phyloP scores from a whole-genome alignment of 441 rosid species.

The Breynia disticha region DNA sequence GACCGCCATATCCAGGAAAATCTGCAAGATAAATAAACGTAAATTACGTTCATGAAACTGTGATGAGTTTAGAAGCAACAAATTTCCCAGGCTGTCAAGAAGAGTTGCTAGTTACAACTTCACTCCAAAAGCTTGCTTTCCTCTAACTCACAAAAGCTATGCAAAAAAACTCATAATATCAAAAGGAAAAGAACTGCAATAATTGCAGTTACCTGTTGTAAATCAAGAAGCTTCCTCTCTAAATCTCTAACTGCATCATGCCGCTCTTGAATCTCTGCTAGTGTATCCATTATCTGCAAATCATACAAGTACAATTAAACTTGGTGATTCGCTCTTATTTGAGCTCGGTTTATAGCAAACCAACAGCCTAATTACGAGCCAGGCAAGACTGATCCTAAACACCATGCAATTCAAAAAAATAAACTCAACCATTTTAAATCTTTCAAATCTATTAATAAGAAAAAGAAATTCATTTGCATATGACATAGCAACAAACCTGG shows the following conservation, averaged over 20 bases:
- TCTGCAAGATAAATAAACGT: constrained; percentile 30
- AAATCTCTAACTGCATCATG: constrained; percentile 88
- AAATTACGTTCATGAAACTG: background rate
- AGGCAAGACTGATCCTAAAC: no score
- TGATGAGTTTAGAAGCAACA: no score
- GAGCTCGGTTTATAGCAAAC: background rate
- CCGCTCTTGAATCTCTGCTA: constrained; percentile 99
- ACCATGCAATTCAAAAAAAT: no score
- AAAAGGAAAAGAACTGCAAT: background rate
- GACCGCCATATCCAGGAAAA: constrained; percentile 94
- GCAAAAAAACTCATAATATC: background rate
- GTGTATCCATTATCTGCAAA: constrained; percentile 82
- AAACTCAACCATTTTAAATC: background rate
- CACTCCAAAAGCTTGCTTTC: no score
- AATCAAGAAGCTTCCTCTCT: constrained; percentile 80
- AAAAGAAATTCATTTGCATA: constrained; percentile 7
- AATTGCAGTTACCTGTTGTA: constrained; percentile 67
- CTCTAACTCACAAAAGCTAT: background rate
- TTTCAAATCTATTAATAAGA: background rate
- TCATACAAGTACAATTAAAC: background rate
- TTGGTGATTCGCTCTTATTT: background rate
- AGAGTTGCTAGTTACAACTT: no score
- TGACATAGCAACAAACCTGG: constrained; percentile 45
- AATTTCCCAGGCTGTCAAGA: no score
- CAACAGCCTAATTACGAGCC: no score